These are phyloP conservation scores for Mycena polygramma DNA, from an alignment of 768 basidiomycete species.

Conservation along the genomic window DNA sequence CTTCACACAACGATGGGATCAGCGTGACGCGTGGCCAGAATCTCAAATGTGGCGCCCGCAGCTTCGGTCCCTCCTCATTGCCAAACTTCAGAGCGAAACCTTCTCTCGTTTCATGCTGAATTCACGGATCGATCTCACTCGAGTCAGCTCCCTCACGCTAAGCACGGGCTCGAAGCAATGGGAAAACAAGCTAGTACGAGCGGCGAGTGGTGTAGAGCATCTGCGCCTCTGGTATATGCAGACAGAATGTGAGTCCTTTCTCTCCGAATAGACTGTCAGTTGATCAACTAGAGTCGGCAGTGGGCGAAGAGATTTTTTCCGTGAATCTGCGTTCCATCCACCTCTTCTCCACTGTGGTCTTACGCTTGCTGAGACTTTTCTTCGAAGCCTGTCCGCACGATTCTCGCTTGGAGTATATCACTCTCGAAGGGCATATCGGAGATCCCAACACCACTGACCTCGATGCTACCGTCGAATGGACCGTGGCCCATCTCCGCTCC, in stretches of 20 bases:
- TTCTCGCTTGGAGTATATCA: conserved; percentile 1
- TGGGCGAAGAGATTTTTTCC: neutral
- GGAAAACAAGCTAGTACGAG: neutral
- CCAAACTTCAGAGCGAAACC: neutral
- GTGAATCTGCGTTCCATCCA: conserved; percentile 15
- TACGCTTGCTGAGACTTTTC: neutral
- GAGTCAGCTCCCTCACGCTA: neutral
- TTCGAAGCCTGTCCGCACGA: neutral
- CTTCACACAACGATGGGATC: neutral
- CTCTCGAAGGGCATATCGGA: neutral
- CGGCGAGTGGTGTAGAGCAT: neutral
- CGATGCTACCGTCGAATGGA: neutral
- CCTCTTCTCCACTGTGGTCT: neutral
- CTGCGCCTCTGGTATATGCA: neutral
- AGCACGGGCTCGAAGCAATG: neutral
- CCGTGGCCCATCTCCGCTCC: neutral
- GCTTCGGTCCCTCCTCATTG: conserved; percentile 6
- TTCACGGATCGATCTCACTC: conserved; percentile 2
- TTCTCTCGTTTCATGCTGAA: neutral
- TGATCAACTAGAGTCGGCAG: neutral
- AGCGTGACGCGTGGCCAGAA: conserved; percentile 5
- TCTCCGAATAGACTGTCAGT: neutral
- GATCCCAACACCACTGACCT: neutral
- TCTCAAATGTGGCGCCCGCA: conserved; percentile 3
- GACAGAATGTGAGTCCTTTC: neutral